These are phyloP conservation scores for Apium graveolens DNA, from an alignment of 129 eudicot species.

Conservation along the genomic window DNA sequence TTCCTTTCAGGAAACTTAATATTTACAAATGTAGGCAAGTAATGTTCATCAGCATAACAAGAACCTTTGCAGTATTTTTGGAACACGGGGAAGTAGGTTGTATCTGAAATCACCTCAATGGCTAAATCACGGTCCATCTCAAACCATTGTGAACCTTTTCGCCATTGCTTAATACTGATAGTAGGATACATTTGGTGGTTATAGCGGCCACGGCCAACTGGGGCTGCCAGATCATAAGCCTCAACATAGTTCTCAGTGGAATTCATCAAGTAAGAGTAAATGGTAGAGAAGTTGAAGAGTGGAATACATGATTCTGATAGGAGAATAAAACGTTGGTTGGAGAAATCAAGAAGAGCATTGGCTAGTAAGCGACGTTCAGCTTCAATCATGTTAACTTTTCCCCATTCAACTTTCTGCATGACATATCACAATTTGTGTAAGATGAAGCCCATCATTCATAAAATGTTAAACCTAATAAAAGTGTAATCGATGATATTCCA, in stretches of 20 bases:
- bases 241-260: constrained; percentile 58
- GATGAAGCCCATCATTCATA: background rate
- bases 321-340: constrained; percentile 72
- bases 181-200: constrained; percentile 43
- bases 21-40: constrained; percentile 70
- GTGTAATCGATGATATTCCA: background rate
- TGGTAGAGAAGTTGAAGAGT: constrained; percentile 58
- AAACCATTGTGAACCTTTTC: constrained; percentile 95
- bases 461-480: background rate
- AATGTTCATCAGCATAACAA: constrained; percentile 85
- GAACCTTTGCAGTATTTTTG: constrained; percentile 49
- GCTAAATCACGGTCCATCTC: constrained; percentile 56
- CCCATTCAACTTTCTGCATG: constrained; percentile 67
- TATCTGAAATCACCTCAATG: constrained; percentile 55
- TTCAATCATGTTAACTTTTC: constrained; percentile 72
- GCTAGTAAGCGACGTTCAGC: constrained; percentile 83
- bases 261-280: constrained; percentile 62
- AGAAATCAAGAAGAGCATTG: constrained; percentile 69
- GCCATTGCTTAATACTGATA: constrained; percentile 54
- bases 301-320: constrained; percentile 93
- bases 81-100: constrained; percentile 44
- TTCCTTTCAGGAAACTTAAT: constrained; percentile 32
- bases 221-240: constrained; percentile 51
- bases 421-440: background rate
- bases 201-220: constrained; percentile 76